Evolutionary conservation across 2,329 filamentous ascomycete genomes (phyloP).

Genomic region (Pseudogymnoascus sp.): DNA sequence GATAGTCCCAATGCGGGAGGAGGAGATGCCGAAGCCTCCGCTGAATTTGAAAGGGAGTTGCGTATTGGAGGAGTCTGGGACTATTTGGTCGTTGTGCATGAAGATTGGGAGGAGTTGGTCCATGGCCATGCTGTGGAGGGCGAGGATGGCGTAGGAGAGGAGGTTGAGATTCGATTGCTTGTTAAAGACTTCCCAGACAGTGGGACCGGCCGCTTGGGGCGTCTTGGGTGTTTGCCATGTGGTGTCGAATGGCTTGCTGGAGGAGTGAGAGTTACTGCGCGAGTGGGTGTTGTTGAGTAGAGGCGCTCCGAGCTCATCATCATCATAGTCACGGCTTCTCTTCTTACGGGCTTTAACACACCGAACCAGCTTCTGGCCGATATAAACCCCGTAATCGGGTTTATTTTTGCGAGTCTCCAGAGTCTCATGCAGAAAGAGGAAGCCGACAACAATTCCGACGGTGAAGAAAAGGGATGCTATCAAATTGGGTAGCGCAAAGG

Average conservation of each 20-base stretch:
- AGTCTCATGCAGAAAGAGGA: constrained; percentile 80
- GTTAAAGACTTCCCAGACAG: constrained; percentile 59
- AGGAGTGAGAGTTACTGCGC: constrained; percentile 21
- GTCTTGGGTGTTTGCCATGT: constrained; percentile 16
- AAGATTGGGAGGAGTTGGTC: constrained; percentile 87
- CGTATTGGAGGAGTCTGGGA: constrained; percentile 45
- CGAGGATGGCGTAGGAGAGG: constrained; percentile 68
- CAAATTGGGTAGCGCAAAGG: constrained; percentile 78
- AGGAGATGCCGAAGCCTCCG: constrained; percentile 67
- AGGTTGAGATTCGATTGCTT: constrained; percentile 68
- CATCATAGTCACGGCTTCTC: constrained; percentile 33
- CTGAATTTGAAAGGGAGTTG: constrained; percentile 71
- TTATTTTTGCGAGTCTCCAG: constrained; percentile 59
- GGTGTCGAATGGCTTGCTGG: constrained; percentile 18
- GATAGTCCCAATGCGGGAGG: constrained; percentile 70
- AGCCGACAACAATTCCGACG: constrained; percentile 62
- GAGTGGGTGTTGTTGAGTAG: constrained; percentile 37
- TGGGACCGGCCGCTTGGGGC: constrained; percentile 23
- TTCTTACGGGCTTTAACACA: constrained; percentile 20
- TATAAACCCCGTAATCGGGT: constrained; percentile 64
- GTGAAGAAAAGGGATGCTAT: constrained; percentile 69
- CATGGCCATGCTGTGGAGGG: constrained; percentile 73
- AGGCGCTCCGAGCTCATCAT: constrained; percentile 48
- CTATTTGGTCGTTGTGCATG: constrained; percentile 61
- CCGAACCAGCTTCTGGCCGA: constrained; percentile 58